These are phyloP conservation scores for Nannochloris sp. DNA, from an alignment of 139 green algal genomes.

Conservation along the genomic window DNA sequence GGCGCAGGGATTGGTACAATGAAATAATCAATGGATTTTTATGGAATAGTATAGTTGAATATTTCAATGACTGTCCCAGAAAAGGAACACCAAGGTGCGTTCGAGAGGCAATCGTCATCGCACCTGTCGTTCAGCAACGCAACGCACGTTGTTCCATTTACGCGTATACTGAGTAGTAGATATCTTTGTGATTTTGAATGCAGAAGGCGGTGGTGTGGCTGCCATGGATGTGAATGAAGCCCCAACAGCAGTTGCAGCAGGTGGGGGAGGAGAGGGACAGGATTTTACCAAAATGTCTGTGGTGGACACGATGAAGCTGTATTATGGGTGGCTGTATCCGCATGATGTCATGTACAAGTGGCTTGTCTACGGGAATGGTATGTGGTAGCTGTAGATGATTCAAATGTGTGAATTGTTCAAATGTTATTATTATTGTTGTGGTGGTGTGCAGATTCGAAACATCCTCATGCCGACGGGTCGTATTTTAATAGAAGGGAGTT, in stretches of 20 bases:
- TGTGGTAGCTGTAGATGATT: neutral
- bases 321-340: constrained; percentile 66
- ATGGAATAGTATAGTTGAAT: too few species aligned
- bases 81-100: too few species aligned
- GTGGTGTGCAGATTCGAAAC: constrained; percentile 49
- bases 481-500: constrained; percentile 86
- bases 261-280: neutral
- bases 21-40: too few species aligned
- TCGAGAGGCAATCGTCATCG: too few species aligned
- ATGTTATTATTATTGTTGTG: too few species aligned
- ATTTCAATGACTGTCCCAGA: too few species aligned
- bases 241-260: neutral
- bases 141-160: too few species aligned
- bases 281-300: constrained; percentile 28
- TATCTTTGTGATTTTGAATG: neutral
- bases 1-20: too few species aligned
- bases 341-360: constrained; percentile 74
- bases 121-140: too few species aligned
- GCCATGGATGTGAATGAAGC: neutral
- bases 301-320: constrained; percentile 51
- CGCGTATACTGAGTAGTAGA: too few species aligned
- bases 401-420: too few species aligned
- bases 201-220: neutral
- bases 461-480: constrained; percentile 53
- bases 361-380: constrained; percentile 88